Evolutionary conservation across 441 rosid species (phyloP), one percentile per base, ranked within the genome.

Genomic region (Gossypium trilobum): DNA sequence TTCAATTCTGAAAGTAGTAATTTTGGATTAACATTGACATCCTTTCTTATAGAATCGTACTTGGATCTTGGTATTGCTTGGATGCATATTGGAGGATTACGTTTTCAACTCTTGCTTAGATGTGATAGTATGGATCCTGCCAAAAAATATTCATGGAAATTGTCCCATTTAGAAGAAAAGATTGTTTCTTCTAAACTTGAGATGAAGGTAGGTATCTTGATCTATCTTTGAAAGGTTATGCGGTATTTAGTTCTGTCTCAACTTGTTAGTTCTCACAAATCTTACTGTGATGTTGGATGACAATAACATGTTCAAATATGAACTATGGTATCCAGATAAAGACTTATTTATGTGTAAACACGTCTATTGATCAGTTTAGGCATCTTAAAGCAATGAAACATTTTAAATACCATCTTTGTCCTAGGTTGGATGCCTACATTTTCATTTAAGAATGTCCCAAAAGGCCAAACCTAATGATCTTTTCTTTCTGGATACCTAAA

Each of bases 121-220:
- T 69, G 83, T 74, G 87, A 87, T 82, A 87, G 80, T 80, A 71
- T 91, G 75, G 99, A 95, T 85, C 99, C 99, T 75, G 87, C 86
- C 58, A 74, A 80, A 85, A 92, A 91, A 81, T 88, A 87, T 74
- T 79, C 86, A 62, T 87, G 80, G 84, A 95, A 91, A 85, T 78
- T 83, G 73, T 77, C 83, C 17, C 82, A 74, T 50, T 42, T 89
- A 31, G 86, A 87, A 79, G 87, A 87, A 68, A 88, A 85, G 74
- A 88, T 88, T 54, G 76, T 80, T 60, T 82, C 82, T 25, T 89
- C 88, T 73, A 80, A 87, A 73, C 91, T 92, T 75, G 94, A 95
- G 80, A 87, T 80, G 60, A 80, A 92, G 95, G 99, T 95, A 76
- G 44, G 68, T 36, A 22, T 57, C 31, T 71, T 70, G 73, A 42